Evolutionary conservation across 2,329 filamentous ascomycete genomes (phyloP).

Genomic region (Ophiostoma pallidulum): DNA sequence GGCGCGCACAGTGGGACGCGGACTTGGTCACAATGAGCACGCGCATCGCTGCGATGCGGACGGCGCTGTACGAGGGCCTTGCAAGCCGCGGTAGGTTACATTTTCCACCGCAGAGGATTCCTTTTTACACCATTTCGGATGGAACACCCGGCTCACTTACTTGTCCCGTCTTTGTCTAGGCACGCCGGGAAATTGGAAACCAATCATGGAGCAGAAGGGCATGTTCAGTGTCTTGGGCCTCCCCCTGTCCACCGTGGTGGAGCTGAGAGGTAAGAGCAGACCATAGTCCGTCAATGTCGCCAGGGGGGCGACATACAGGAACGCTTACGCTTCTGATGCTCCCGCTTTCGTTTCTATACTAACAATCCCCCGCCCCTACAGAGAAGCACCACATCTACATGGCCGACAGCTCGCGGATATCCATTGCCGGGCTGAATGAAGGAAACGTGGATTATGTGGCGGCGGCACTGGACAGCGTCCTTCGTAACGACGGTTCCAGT

Average conservation of each 20-base stretch:
- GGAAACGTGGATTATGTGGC: constrained; percentile 89
- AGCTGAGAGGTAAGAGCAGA: constrained; percentile 35
- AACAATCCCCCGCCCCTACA: constrained; percentile 21
- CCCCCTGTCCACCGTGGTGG: constrained; percentile 59
- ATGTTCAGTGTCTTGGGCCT: constrained; percentile 96
- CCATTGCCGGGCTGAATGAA: constrained; percentile 90
- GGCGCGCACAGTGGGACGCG: constrained; percentile 91
- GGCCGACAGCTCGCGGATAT: constrained; percentile 96
- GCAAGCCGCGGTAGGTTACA: too few relatives aligned
- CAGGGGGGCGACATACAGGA: too few relatives aligned
- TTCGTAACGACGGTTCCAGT: too few relatives aligned
- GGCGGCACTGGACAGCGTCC: constrained; percentile 73
- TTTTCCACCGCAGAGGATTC: too few relatives aligned
- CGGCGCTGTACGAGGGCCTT: too few relatives aligned
- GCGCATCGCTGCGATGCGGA: constrained; percentile 89
- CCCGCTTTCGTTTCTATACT: too few relatives aligned
- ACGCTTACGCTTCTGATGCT: too few relatives aligned
- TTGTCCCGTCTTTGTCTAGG: too few relatives aligned
- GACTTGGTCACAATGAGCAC: constrained; percentile 90
- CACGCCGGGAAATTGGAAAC: constrained; percentile 90
- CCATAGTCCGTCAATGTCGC: too few relatives aligned
- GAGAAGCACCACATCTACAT: constrained; percentile 71
- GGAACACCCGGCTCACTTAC: too few relatives aligned
- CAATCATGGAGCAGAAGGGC: constrained; percentile 96
- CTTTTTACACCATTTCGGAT: too few relatives aligned